Evolutionary conservation across 371 early-diverging fungal genomes (phyloP).

Genomic region (Phascolomyces articulosus): DNA sequence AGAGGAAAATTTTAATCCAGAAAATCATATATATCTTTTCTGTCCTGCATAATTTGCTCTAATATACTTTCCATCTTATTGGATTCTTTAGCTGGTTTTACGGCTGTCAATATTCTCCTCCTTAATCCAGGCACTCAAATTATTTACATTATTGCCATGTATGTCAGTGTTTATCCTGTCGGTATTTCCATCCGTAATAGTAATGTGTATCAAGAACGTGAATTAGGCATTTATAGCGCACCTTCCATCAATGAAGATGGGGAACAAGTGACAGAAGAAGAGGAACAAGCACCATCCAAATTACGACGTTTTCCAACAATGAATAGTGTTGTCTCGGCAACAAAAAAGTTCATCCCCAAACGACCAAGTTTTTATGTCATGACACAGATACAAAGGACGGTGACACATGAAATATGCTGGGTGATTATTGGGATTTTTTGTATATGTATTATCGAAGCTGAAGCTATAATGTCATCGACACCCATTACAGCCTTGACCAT

Average conservation of each 20-base stretch:
- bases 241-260: too few relatives aligned
- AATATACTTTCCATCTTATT: background rate
- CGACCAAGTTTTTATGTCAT: conserved; percentile 25
- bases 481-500: conserved; percentile 21
- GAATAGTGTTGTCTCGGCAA: conserved; percentile 15
- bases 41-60: too few relatives aligned
- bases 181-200: conserved; percentile 51
- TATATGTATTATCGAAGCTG: conserved; percentile 18
- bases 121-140: conserved; percentile 46
- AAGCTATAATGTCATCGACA: conserved; percentile 11
- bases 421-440: conserved; percentile 19
- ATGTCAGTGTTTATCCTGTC: conserved; percentile 52
- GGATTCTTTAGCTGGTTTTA: conserved; percentile 41
- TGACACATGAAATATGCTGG: conserved; percentile 25
- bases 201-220: conserved; percentile 45
- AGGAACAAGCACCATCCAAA: background rate
- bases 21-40: too few relatives aligned
- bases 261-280: conserved; percentile 3
- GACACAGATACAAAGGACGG: conserved; percentile 23
- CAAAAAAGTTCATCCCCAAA: conserved; percentile 5
- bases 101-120: conserved; percentile 33
- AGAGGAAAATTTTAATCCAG: too few relatives aligned
- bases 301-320: conserved; percentile 10
- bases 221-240: conserved; percentile 22
- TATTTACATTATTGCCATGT: conserved; percentile 50